Evolutionary conservation across 2,329 filamentous ascomycete genomes (phyloP), one percentile per base, ranked within the genome.

Genomic region (Trichocomaceae sp.): DNA sequence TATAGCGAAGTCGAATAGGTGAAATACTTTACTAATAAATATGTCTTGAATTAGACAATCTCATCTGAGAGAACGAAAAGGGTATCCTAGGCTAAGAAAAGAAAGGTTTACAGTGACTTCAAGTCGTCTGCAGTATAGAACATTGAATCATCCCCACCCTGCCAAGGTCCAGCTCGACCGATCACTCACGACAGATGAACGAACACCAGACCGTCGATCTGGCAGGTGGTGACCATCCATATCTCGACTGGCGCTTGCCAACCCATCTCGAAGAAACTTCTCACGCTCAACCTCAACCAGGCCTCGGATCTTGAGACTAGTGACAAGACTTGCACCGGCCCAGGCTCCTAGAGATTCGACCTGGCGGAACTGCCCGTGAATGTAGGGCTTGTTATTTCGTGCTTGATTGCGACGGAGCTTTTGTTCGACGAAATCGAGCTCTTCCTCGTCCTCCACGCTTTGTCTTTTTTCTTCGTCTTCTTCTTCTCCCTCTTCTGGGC

Each of bases 221-320:
- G 68, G 63, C 60, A 63, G 61, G 15, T 62, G 57, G 50, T 65
- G 63, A 12, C 61, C 55, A 22, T 77, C 75, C 12, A 64, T 55
- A 45, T 77, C 75, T 50, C 71, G 69, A 56, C 64, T 75, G n/a
- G 75, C 75, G 2, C 75, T 73, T 13, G 73, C 68, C 37, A 78
- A 61, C 26, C 76, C 75, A 61, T 77, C 68, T 46, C 75, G 72
- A 37, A 85, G 65, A 60, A 84, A 87, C 44, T 79, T 79, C 48
- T 87, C 84, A 23, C 81, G 74, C 62, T 86, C 83, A 19, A 86
- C 77, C 66, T 86, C 83, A 5, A 84, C 79, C 46, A 82, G 74
- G 0, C 83, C 82, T 56, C 79, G 79, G 20, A 85, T 75, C 50
- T 81, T 80, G 60, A 85, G 68, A 58, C 78, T 79, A 0, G 80